Base-by-base conservation (phyloP, 2,329 filamentous ascomycete genomes). In the Microdochium paspali region DNA sequence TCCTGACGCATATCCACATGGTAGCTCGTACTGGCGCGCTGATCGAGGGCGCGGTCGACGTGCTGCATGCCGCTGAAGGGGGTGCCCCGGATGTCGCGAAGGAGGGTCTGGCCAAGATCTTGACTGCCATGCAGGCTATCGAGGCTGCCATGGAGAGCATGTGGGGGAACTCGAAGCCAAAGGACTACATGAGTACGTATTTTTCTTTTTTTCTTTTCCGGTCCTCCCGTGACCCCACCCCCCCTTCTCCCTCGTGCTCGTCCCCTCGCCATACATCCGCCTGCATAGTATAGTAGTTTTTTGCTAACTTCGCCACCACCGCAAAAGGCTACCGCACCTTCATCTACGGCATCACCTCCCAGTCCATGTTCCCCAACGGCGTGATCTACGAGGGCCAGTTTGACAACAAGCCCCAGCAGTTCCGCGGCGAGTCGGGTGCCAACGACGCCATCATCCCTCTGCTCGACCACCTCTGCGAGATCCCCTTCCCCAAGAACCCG, bases 1-100 rank as follows among this genome's bases (percentile, higher is more conserved):
- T 96, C n/a, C 78, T 96, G 12, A 90, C 93, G 4, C 91, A 96
- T 65, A 83, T 97, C 46, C 89, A 94, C 66, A 97, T 96, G 90
- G 91, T 95, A 45, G 84, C 83, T 61, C 82, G 95, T 66, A 90
- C 90, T 0, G 85, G 85, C 1, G 79, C 81, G 1, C 73, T 97
- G 1, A 82, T 96, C 44, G 76, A 79, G 39, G 88, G 88, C 26
- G 79, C 82, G 3, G 74, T 88, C 44, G 73, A 40, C 35, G 18
- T 40, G 13, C 35, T 40, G 15, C 15, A 20, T 18, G 35, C 35
- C n/a, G 35, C 35, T 20, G 35, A 40, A 20, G 12, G 56, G 40
- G 57, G 57, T 39, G 47, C 56, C 3, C 44, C 53, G 12, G 61
- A 68, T 13, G 63, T 64, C 1, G 82, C 90, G 64, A 86, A 91